Conservation (phyloP, 495 filamentous ascomycete species). For the Aspergillus sclerotioniger region DNA sequence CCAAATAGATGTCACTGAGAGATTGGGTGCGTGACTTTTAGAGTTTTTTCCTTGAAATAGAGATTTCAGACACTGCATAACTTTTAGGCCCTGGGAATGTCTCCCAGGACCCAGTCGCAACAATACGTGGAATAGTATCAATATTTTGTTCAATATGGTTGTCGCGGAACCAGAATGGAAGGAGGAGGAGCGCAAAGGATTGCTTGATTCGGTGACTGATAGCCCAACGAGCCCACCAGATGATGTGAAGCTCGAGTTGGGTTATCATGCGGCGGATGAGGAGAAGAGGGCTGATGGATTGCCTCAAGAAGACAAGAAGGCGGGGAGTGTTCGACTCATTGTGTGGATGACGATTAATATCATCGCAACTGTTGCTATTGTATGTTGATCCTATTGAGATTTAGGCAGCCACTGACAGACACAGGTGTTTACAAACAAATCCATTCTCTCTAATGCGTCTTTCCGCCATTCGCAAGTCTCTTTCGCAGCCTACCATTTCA, state of each 20-base stretch:
- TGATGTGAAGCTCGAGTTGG: not conserved
- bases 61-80: not conserved
- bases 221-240: not conserved
- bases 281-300: not conserved
- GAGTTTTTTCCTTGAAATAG: not conserved
- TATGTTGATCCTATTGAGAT: not conserved
- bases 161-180: not conserved
- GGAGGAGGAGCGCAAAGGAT: not conserved
- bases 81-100: not conserved
- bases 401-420: not conserved
- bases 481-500: slow-evolving; percentile 73
- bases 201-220: not conserved
- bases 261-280: not conserved
- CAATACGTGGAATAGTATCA: not conserved
- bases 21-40: not conserved
- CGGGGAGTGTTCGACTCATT: not conserved
- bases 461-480: slow-evolving; percentile 66
- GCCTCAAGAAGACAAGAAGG: not conserved
- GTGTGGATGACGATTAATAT: slow-evolving; percentile 5
- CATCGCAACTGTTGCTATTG: slow-evolving; percentile 10
- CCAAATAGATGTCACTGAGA: not conserved
- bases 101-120: not conserved
- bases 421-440: slow-evolving; percentile 76
- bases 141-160: not conserved
- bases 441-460: slow-evolving; percentile 65